Conservation (phyloP, 768 basidiomycete genomes). For the Collybiopsis confluens region DNA sequence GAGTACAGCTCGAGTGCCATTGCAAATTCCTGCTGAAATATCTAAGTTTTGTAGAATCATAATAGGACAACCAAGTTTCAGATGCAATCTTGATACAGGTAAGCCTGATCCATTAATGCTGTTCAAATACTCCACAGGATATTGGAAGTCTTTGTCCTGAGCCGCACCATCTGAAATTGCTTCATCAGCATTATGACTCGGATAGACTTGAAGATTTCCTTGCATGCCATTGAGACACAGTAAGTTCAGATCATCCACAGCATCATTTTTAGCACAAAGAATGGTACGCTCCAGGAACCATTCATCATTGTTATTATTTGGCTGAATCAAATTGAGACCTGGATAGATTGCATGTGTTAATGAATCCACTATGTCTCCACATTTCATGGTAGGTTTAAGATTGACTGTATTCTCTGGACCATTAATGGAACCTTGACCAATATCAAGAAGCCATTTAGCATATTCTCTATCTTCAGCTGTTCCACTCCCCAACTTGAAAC, state of each 20-base stretch:
- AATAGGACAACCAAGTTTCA: too few species aligned
- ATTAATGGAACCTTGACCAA: not conserved
- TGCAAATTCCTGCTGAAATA: conserved; percentile 30
- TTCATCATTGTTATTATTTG: not conserved
- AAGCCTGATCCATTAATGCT: too few species aligned
- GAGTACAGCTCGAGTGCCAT: conserved; percentile 27
- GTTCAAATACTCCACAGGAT: too few species aligned
- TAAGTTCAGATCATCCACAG: not conserved
- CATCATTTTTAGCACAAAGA: not conserved
- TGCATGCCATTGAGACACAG: too few species aligned
- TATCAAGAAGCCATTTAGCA: not conserved
- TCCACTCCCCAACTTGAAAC: not conserved
- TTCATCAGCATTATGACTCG: conserved; percentile 4
- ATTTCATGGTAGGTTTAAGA: not conserved
- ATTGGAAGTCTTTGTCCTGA: too few species aligned
- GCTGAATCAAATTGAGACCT: not conserved
- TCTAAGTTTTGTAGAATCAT: conserved; percentile 43
- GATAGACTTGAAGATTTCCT: too few species aligned
- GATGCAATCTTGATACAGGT: too few species aligned
- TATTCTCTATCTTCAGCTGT: not conserved
- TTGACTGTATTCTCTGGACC: not conserved
- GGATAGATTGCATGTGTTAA: not conserved
- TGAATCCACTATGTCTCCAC: not conserved
- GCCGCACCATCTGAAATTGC: conserved; percentile 18
- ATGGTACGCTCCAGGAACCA: conserved; percentile 2